Base-by-base conservation (phyloP, 805 yeast genomes). In the Lachancea dasiensis region DNA sequence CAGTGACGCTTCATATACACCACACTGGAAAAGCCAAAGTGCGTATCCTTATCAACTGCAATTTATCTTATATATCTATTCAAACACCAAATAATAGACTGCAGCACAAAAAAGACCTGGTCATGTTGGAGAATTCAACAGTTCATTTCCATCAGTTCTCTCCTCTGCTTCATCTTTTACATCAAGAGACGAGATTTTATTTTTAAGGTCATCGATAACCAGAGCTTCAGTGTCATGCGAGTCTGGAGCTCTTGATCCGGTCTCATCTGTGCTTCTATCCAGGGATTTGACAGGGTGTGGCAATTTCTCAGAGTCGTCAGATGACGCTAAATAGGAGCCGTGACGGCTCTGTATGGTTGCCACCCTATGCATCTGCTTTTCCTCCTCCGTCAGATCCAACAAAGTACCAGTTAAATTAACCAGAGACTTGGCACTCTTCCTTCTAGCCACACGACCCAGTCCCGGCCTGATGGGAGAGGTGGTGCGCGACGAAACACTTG, bases 341-440 rank as follows among this genome's bases (percentile, higher is more conserved):
- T 28, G 25, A 15, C 40, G 34, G 14, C 25, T 19, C 8, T 17
- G 34, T 5, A 36, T 28, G 36, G 26, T 41, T 11, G 55, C 60
- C 14, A 54, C 43, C 18, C 52, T 47, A 34, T 56, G 60, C 5
- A 41, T 39, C 23, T 40, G 45, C 28, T 50, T 60, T 47, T 78
- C 89, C 28, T 79, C 85, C 21, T 75, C 85, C 35, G 75, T 75
- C 48, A 81, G 62, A 46, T 81, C 87, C 47, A 82, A 64, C 20
- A 81, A 69, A 38, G 79, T 69, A 18, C 82, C 79, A 1, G 89
- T 79, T 48, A 81, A 65, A 45, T 77, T 79, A 47, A 81, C 68
- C 38, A 81, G 63, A 1, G 89, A 81, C 52, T 79, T 81, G n/a
- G 86, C 82, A 21, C 86, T 78, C 50, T 77, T 75, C 56, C 90